Evolutionary conservation across 345 rosid species (phyloP).

Genomic region (Rhizophora mangle): DNA sequence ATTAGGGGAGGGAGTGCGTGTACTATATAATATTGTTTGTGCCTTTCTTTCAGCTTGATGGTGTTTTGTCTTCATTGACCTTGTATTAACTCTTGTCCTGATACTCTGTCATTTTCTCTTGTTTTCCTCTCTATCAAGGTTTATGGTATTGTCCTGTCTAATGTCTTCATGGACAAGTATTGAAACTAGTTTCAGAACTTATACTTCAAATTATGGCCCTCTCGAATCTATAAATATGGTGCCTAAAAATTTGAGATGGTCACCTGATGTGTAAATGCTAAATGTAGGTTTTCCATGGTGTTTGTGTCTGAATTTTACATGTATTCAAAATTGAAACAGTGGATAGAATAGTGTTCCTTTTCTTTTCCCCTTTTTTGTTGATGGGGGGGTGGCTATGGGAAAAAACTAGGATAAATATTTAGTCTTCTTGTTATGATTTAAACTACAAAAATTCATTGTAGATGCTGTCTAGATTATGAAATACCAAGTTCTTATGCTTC

Average conservation of each 20-base stretch:
- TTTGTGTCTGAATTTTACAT: slow-evolving; percentile 4
- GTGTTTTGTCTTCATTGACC: slow-evolving; percentile 11
- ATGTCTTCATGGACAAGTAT: neutral
- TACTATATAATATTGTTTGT: neutral
- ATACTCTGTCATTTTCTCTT: slow-evolving; percentile 4
- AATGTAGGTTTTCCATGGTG: slow-evolving; percentile 9
- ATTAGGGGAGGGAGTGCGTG: neutral
- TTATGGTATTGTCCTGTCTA: neutral
- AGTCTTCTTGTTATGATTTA: too few species aligned
- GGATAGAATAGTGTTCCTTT: neutral
- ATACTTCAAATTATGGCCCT: slow-evolving; percentile 23
- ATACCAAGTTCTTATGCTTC: too few species aligned
- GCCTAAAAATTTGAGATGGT: slow-evolving; percentile 11
- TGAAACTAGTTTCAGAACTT: slow-evolving; percentile 2
- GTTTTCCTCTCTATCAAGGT: slow-evolving; percentile 10
- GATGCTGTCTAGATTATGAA: too few species aligned
- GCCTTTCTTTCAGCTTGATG: neutral
- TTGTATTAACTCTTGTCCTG: neutral
- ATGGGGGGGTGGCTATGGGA: too few species aligned
- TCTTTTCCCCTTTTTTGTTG: neutral
- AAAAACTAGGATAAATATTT: too few species aligned
- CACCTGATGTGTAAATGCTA: slow-evolving; percentile 11
- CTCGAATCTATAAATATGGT: slow-evolving; percentile 7
- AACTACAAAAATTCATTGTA: too few species aligned
- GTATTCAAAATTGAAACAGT: slow-evolving; percentile 23